Percentiles rank a stretch among this genome's conserved stretches.
Evolutionary conservation across 2,329 filamentous ascomycete species (phyloP).

Genomic region (Acarospora socialis): DNA sequence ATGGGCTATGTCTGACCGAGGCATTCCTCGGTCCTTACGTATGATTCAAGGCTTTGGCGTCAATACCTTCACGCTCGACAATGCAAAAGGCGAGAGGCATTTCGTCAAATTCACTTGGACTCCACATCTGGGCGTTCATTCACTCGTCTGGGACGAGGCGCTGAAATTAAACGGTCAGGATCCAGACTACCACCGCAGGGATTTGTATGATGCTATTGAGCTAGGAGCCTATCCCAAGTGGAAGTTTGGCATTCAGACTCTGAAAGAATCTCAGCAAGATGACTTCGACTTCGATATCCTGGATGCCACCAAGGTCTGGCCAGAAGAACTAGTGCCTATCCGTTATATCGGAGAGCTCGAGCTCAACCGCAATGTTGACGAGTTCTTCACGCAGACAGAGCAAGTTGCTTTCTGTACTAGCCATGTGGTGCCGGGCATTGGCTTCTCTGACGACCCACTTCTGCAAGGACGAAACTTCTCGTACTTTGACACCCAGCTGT

Average conservation of each 20-base stretch:
- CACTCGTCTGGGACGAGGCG: constrained; percentile 66
- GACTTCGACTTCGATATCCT: constrained; percentile 77
- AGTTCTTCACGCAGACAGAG: constrained; percentile 72
- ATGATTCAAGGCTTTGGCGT: constrained; percentile 85
- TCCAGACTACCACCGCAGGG: constrained; percentile 70
- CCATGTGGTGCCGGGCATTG: constrained; percentile 65
- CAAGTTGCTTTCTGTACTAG: constrained; percentile 72
- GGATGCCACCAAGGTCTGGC: constrained; percentile 77
- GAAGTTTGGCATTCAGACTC: constrained; percentile 69
- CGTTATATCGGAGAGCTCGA: constrained; percentile 67
- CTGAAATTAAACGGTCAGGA: constrained; percentile 61
- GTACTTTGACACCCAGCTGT: constrained; percentile 44
- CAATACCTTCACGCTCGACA: constrained; percentile 59
- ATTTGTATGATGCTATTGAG: constrained; percentile 60
- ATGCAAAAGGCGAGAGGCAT: constrained; percentile 51
- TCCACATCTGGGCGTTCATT: constrained; percentile 60
- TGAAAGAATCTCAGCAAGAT: constrained; percentile 56
- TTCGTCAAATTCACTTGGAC: constrained; percentile 72
- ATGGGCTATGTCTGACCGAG: constrained; percentile 64
- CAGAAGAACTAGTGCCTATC: constrained; percentile 60
- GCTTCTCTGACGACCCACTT: constrained; percentile 62
- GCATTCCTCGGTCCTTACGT: constrained; percentile 58
- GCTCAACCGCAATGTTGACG: constrained; percentile 65
- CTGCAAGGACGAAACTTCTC: constrained; percentile 58
- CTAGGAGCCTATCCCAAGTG: constrained; percentile 58